These are phyloP conservation scores for Solanum hybrid DNA, from an alignment of 305 asterid genomes.

Conservation along the genomic window DNA sequence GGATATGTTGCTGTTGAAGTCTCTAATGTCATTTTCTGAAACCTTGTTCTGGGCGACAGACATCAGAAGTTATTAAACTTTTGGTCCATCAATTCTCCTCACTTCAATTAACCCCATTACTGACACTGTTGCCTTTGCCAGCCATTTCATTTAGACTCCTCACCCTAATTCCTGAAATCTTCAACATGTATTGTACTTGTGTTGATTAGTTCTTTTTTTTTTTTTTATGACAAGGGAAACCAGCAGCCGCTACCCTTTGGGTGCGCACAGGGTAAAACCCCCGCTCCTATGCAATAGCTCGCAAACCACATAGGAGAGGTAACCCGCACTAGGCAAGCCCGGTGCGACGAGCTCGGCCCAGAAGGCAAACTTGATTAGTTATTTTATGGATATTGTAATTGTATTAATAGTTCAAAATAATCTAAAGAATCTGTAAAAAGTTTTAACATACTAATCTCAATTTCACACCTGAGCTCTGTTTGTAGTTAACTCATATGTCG, in stretches of 20 bases:
- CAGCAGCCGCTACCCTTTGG: too few relatives aligned
- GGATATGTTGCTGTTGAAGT: background rate
- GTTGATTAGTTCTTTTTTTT: background rate
- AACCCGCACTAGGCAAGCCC: too few relatives aligned
- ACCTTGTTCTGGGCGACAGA: background rate
- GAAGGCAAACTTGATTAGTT: background rate
- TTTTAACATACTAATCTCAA: background rate
- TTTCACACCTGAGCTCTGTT: background rate
- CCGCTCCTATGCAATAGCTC: too few relatives aligned
- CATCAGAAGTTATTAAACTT: background rate
- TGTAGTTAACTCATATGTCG: background rate
- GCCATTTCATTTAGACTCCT: background rate
- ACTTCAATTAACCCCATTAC: background rate
- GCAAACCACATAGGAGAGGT: too few relatives aligned
- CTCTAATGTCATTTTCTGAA: background rate
- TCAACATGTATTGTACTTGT: background rate
- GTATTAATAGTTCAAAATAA: background rate
- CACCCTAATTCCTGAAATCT: background rate
- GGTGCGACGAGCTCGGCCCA: too few relatives aligned
- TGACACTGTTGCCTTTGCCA: background rate
- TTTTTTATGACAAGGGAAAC: too few relatives aligned
- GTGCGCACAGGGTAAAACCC: too few relatives aligned
- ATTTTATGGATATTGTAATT: background rate
- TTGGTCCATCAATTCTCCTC: background rate
- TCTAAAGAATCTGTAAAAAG: background rate